phyloP scores from a whole-genome alignment of 208 protist genomes.

The Entamoeba moshkovskii region DNA sequence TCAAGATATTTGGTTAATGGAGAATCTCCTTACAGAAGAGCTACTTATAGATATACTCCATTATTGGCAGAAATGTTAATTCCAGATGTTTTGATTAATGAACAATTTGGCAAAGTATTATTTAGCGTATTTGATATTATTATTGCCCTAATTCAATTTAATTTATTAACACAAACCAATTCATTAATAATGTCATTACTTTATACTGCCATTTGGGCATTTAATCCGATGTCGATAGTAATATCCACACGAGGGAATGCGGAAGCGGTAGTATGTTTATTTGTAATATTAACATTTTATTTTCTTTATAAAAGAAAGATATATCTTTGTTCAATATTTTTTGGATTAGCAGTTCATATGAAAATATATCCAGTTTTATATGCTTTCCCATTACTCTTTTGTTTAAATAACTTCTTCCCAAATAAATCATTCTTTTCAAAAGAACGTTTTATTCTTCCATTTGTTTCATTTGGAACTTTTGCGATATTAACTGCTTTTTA shows the following conservation, averaged over 20 bases:
- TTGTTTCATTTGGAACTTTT: conserved; percentile 47
- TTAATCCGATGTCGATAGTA: conserved; percentile 66
- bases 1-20: conserved; percentile 55
- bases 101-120: conserved; percentile 59
- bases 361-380: conserved; percentile 77
- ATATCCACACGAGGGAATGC: conserved; percentile 74
- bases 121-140: conserved; percentile 60
- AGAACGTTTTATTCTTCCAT: conserved; percentile 33
- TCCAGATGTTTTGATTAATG: conserved; percentile 50
- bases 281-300: conserved; percentile 57
- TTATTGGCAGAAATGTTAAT: conserved; percentile 59
- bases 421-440: neutral
- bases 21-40: conserved; percentile 61
- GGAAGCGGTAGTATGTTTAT: conserved; percentile 65
- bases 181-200: neutral
- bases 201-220: neutral
- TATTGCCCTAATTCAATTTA: conserved; percentile 51
- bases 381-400: conserved; percentile 51
- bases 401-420: neutral
- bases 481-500: conserved; percentile 47
- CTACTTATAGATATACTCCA: conserved; percentile 78
- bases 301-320: conserved; percentile 41
- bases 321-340: conserved; percentile 29
- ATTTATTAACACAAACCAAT: conserved; percentile 37
- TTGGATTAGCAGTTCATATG: conserved; percentile 48